These are phyloP conservation scores for Manihot esculenta DNA, from an alignment of 441 rosid species.

Conservation along the genomic window DNA sequence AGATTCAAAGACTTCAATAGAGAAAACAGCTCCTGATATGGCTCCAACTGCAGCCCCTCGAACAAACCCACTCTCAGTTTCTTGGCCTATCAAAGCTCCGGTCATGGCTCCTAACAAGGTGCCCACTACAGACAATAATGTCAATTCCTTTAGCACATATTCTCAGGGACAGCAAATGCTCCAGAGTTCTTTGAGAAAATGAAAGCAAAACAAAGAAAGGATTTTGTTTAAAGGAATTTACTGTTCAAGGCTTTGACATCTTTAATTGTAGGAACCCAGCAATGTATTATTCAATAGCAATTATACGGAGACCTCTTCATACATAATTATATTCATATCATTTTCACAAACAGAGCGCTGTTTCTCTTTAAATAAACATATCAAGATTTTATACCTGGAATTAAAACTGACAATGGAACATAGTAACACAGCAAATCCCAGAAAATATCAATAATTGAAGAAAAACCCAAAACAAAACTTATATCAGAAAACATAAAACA, in stretches of 20 bases:
- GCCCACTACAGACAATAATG: conserved; percentile 57
- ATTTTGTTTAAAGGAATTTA: neutral
- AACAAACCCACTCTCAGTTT: conserved; percentile 94
- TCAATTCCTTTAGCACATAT: conserved; percentile 14
- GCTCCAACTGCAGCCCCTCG: conserved; percentile 98
- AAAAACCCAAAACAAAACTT: conserved; percentile 17
- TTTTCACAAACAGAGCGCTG: neutral
- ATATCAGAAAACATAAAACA: conserved; percentile 11
- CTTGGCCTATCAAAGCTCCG: conserved; percentile 98
- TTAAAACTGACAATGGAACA: neutral
- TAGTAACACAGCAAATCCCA: neutral
- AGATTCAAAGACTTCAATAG: conserved; percentile 93
- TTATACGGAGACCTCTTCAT: neutral
- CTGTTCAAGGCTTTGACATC: neutral
- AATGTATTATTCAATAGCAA: no score
- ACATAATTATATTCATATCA: conserved; percentile 5
- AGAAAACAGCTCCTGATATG: conserved; percentile 97
- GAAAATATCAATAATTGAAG: neutral
- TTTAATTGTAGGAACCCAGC: conserved; percentile 10
- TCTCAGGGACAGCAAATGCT: neutral
- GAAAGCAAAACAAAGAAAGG: neutral
- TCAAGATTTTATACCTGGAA: neutral
- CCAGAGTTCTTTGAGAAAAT: conserved; percentile 1
- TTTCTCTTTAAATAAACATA: neutral
- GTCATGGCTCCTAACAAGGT: conserved; percentile 94